Evolutionary conservation across 2,329 filamentous ascomycete genomes (phyloP).

Genomic region (Aspergillus carbonarius): DNA sequence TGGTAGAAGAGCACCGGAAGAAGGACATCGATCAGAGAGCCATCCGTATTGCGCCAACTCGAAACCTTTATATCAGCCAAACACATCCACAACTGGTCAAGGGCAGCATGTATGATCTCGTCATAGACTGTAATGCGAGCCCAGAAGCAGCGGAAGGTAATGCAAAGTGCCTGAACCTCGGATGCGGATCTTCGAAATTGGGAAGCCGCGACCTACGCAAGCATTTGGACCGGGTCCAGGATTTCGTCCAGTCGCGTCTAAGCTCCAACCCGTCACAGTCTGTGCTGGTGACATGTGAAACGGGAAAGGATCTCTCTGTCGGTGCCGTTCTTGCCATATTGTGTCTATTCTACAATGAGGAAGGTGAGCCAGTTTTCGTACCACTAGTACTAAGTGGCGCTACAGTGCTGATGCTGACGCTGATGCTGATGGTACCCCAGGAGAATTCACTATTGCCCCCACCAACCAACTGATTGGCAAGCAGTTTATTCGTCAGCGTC

Average conservation of each 20-base stretch:
- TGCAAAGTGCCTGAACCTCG: slow-evolving; percentile 52
- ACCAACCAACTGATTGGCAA: slow-evolving; percentile 60
- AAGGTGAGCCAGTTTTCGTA: slow-evolving; percentile 49
- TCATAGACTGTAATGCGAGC: slow-evolving; percentile 41
- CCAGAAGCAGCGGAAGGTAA: slow-evolving; percentile 37
- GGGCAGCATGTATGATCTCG: slow-evolving; percentile 46
- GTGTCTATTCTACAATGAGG: slow-evolving; percentile 69
- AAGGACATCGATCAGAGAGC: slow-evolving; percentile 22
- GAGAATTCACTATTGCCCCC: slow-evolving; percentile 30
- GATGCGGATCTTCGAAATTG: slow-evolving; percentile 69
- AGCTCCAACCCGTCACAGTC: slow-evolving; percentile 29
- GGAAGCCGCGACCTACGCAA: slow-evolving; percentile 80
- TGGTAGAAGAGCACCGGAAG: slow-evolving; percentile 37
- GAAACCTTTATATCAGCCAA: slow-evolving; percentile 35
- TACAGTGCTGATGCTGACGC: neutral
- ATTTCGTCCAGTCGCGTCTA: slow-evolving; percentile 51
- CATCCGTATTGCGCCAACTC: slow-evolving; percentile 39
- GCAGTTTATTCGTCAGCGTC: slow-evolving; percentile 68
- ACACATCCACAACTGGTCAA: slow-evolving; percentile 32
- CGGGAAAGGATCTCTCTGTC: slow-evolving; percentile 76
- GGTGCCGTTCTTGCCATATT: slow-evolving; percentile 73
- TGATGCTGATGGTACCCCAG: slow-evolving; percentile 21
- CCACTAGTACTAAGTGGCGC: no score
- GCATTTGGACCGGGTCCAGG: slow-evolving; percentile 63
- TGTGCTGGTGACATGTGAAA: slow-evolving; percentile 68